Evolutionary conservation across 441 rosid genomes (phyloP).

Genomic region (Manihot esculenta): DNA sequence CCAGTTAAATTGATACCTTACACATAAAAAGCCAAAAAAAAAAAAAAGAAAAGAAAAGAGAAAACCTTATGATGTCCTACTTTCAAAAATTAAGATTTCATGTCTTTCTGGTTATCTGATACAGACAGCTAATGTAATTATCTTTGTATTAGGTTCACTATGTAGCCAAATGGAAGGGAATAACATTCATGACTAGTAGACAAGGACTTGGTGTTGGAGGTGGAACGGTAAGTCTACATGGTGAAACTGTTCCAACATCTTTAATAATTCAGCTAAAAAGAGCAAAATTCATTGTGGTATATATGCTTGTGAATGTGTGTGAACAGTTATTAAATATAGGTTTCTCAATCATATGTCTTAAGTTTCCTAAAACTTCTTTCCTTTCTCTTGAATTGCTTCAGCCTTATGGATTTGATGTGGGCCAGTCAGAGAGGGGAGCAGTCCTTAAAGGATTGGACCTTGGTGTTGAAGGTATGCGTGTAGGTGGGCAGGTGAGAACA

Average conservation of each 20-base stretch:
- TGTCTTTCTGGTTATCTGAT: constrained; percentile 9
- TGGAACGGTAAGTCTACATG: constrained; percentile 60
- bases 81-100: not conserved
- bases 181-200: constrained; percentile 95
- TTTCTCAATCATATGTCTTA: not conserved
- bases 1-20: constrained; percentile 53
- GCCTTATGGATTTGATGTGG: constrained; percentile 97
- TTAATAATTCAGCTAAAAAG: not conserved
- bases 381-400: constrained; percentile 34
- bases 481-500: constrained; percentile 79
- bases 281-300: not conserved
- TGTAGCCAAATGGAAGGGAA: constrained; percentile 93
- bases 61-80: not conserved
- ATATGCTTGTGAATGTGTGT: not conserved
- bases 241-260: not conserved
- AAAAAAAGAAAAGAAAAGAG: too few relatives aligned
- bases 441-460: constrained; percentile 93
- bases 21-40: too few relatives aligned
- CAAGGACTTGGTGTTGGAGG: constrained; percentile 95
- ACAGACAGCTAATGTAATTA: not conserved
- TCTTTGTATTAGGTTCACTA: constrained; percentile 65
- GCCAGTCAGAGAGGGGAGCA: constrained; percentile 82
- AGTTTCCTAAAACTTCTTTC: not conserved
- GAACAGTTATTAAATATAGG: not conserved
- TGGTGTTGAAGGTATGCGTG: constrained; percentile 85